Percentiles rank a stretch among this genome's conserved stretches.
phyloP scores from a whole-genome alignment of 805 yeast genomes.

The Yarrowia osloensis region DNA sequence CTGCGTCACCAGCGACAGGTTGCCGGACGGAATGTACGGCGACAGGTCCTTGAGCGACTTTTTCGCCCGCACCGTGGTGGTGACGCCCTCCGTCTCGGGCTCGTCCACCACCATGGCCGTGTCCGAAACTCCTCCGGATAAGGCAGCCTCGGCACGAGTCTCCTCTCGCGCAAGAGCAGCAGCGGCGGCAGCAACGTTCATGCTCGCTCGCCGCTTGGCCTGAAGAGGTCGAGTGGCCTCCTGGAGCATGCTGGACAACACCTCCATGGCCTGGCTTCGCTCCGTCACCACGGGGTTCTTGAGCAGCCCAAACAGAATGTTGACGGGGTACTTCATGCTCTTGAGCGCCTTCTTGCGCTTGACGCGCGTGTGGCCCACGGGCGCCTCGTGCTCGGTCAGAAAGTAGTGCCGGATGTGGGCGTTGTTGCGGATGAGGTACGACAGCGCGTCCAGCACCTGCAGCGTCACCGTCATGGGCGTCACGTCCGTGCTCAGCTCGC shows the following conservation, averaged over 20 bases:
- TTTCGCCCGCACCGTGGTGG: slow-evolving; percentile 4
- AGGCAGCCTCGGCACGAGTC: slow-evolving; percentile 3
- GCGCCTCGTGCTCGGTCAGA: slow-evolving; percentile 70
- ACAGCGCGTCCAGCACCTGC: slow-evolving; percentile 75
- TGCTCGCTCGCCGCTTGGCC: slow-evolving; percentile 44
- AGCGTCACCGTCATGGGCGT: slow-evolving; percentile 72
- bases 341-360: slow-evolving; percentile 42
- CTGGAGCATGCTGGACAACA: slow-evolving; percentile 71
- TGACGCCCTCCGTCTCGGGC: slow-evolving; percentile 1
- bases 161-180: slow-evolving; percentile 11
- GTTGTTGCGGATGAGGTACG: slow-evolving; percentile 66
- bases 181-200: slow-evolving; percentile 45
- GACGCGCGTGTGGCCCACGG: slow-evolving; percentile 42
- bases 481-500: slow-evolving; percentile 18
- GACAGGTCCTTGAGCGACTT: slow-evolving; percentile 37
- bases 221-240: slow-evolving; percentile 73
- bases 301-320: slow-evolving; percentile 61
- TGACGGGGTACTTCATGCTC: slow-evolving; percentile 63
- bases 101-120: slow-evolving; percentile 4
- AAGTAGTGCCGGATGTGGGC: slow-evolving; percentile 71
- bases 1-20: slow-evolving; percentile 62
- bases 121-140: not conserved
- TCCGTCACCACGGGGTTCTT: slow-evolving; percentile 66
- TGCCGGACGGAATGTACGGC: slow-evolving; percentile 65
- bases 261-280: slow-evolving; percentile 74